These are phyloP conservation scores for Myxozyma udenii DNA, from an alignment of 805 yeast species.

Conservation along the genomic window DNA sequence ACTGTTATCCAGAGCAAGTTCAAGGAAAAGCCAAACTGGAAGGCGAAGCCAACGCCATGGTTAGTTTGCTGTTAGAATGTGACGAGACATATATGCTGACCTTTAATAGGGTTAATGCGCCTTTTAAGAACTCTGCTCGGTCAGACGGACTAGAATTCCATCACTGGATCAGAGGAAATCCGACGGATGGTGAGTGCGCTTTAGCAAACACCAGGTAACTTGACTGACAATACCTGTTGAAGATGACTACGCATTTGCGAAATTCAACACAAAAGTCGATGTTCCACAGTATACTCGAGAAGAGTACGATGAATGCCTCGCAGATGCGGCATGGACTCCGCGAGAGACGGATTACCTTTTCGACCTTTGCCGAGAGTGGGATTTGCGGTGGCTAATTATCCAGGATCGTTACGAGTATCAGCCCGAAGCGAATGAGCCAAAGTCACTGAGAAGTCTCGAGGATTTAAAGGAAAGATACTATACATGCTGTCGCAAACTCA, in stretches of 20 bases:
- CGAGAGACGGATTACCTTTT: slow-evolving; percentile 80
- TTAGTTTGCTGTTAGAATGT: not conserved
- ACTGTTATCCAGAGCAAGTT: slow-evolving; percentile 55
- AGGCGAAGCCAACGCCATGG: slow-evolving; percentile 80
- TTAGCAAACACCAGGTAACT: too few relatives aligned
- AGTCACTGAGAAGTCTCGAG: slow-evolving; percentile 53
- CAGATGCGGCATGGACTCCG: slow-evolving; percentile 60
- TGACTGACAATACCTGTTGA: too few relatives aligned
- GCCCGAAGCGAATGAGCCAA: slow-evolving; percentile 25
- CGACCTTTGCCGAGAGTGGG: slow-evolving; percentile 52
- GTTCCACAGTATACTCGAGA: slow-evolving; percentile 66
- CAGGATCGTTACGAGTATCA: slow-evolving; percentile 54
- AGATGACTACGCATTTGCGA: slow-evolving; percentile 64
- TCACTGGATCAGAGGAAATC: slow-evolving; percentile 86
- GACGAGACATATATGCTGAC: not conserved
- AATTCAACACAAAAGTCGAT: slow-evolving; percentile 64
- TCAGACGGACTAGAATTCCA: slow-evolving; percentile 51
- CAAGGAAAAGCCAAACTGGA: slow-evolving; percentile 61
- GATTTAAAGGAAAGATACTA: slow-evolving; percentile 84
- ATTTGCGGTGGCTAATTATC: slow-evolving; percentile 68
- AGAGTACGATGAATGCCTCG: slow-evolving; percentile 48
- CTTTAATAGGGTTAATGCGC: slow-evolving; percentile 44
- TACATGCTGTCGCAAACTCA: slow-evolving; percentile 55
- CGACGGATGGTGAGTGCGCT: slow-evolving; percentile 16
- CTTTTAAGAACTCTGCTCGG: slow-evolving; percentile 57